Evolutionary conservation across 2,329 filamentous ascomycete genomes (phyloP).

Genomic region (Penicillium thymicola): DNA sequence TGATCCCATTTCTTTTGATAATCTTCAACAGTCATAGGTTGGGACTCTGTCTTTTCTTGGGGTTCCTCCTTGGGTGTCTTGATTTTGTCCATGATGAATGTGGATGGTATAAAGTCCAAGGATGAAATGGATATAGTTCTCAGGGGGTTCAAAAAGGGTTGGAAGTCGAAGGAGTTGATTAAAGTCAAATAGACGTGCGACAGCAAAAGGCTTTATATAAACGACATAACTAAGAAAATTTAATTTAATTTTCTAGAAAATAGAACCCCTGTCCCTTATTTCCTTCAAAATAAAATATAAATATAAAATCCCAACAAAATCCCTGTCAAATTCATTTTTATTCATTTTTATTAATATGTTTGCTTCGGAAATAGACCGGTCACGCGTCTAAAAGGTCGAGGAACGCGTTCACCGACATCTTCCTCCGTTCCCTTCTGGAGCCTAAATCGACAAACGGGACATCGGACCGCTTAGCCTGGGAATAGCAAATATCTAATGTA

Average conservation of each 20-base stretch:
- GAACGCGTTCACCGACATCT: slow-evolving; percentile 9
- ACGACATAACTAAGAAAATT: neutral
- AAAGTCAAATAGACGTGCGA: neutral
- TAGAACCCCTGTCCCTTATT: neutral
- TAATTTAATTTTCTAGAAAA: neutral
- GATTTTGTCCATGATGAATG: slow-evolving; percentile 4
- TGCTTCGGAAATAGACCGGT: slow-evolving; percentile 18
- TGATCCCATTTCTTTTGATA: slow-evolving; percentile 11
- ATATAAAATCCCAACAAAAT: neutral
- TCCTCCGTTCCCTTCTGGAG: neutral
- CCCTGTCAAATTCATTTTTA: neutral
- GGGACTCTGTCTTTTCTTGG: neutral
- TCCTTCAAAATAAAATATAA: neutral
- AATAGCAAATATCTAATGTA: neutral
- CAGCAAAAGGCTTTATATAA: slow-evolving; percentile 6
- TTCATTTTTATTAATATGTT: slow-evolving; percentile 5
- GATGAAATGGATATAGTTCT: neutral
- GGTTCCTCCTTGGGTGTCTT: slow-evolving; percentile 1
- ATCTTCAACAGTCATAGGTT: neutral
- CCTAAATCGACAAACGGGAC: slow-evolving; percentile 6
- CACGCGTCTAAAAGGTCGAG: slow-evolving; percentile 11
- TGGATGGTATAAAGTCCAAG: neutral
- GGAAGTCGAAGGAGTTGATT: neutral
- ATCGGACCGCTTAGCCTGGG: slow-evolving; percentile 14
- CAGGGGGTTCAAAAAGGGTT: neutral